Evolutionary conservation across 2,329 filamentous ascomycete species (phyloP), one percentile per base, ranked within the genome.

Genomic region (Penicillium nordicum): DNA sequence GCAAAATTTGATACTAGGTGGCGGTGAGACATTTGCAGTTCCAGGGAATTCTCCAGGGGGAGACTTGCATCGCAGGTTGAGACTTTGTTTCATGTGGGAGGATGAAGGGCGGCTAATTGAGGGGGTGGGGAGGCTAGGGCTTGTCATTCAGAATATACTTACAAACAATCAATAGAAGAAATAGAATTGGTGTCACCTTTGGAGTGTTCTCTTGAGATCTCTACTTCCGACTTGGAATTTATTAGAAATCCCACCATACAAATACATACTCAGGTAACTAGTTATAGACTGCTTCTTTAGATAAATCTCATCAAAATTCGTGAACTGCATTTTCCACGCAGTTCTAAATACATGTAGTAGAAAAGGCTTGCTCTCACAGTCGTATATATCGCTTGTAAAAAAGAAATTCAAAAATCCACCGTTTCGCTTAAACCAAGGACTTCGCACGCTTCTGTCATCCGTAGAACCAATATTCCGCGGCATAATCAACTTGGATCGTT

Each of bases 391-490:
- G 52, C 43, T 50, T 29, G 11, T n/a, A 43, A 30, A 42, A 23
- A 10, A 29, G 2, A 11, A 29, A 6, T 29, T 11, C 41, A 44
- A 50, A n/a, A 1, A 12, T 36, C 18, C 32, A n/a, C 30, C 40
- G 3, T 40, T n/a, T 23, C 34, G 11, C 18, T 16, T 16, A 8
- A 25, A 34, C 29, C 6, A 41, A 5, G 21, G 18, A 48, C 6
- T 4, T 2, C 36, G 16, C 12, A 41, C 6, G 16, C 10, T 14
- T 12, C 12, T 9, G n/a, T 71, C 55, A 72, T 18, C 68, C 73
- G 57, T 74, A 78, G 25, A 78, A 75, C 74, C 73, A 78, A 57
- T 78, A 78, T 61, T 77, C 71, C 6, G 76, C 74, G 6, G 72
- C 67, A 65, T 78, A 78, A 21, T 72, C 66, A 23, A 75, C 67